These are phyloP conservation scores for Pichia sp. DNA, from an alignment of 1,139 yeast species.

Conservation along the genomic window DNA sequence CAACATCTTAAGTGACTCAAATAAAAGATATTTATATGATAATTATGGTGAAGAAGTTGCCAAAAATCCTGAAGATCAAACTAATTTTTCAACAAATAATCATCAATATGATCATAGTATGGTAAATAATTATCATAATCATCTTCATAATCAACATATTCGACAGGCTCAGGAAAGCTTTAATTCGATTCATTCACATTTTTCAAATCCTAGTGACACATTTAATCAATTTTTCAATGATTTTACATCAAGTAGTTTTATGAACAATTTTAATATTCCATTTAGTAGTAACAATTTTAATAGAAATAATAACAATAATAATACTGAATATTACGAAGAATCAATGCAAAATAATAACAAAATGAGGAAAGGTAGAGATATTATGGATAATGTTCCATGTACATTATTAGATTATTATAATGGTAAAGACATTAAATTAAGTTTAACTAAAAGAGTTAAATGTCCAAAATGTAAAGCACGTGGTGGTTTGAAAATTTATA, in stretches of 20 bases:
- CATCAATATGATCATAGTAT: conserved; percentile 6
- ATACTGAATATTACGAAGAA: neutral
- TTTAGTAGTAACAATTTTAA: conserved; percentile 5
- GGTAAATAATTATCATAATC: neutral
- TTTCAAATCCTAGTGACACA: conserved; percentile 3
- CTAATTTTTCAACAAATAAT: conserved; percentile 11
- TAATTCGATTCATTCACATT: neutral
- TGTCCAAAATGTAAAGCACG: conserved; percentile 40
- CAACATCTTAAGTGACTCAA: conserved; percentile 44
- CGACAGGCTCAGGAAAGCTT: neutral
- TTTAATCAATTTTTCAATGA: conserved; percentile 8
- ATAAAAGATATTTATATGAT: conserved; percentile 43
- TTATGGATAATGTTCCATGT: conserved; percentile 41
- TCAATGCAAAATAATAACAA: neutral
- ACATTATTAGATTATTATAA: conserved; percentile 41
- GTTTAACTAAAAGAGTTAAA: conserved; percentile 36
- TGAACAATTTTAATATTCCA: neutral
- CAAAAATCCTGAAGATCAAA: conserved; percentile 15
- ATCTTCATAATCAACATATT: neutral
- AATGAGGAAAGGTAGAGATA: conserved; percentile 37
- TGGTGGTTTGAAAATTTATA: conserved; percentile 34
- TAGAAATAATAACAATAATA: conserved; percentile 5
- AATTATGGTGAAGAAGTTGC: conserved; percentile 53
- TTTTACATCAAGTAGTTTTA: conserved; percentile 1
- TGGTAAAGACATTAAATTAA: conserved; percentile 43